Conservation (phyloP, 176 grass and related monocot species). For the Avena insularis region DNA sequence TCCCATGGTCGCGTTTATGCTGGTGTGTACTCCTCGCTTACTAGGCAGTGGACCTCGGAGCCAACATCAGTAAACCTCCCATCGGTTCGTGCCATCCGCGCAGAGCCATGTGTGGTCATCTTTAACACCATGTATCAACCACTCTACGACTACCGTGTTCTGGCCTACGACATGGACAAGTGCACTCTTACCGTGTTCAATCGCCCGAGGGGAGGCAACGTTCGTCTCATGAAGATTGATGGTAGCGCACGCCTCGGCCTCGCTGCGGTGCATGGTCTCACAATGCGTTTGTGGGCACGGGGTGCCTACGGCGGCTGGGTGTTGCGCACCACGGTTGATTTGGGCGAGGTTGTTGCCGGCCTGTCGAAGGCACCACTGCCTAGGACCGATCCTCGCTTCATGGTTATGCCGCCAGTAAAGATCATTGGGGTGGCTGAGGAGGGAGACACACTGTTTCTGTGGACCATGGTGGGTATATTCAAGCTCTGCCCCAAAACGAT, state of each 20-base stretch:
- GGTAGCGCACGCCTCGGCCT: slow-evolving; percentile 43
- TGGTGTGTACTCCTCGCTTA: background rate
- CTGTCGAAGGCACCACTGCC: background rate
- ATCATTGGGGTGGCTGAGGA: background rate
- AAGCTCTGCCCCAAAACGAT: background rate
- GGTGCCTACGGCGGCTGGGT: background rate
- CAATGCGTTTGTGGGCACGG: slow-evolving; percentile 20
- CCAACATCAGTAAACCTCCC: background rate
- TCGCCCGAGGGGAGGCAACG: slow-evolving; percentile 26
- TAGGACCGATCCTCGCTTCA: background rate
- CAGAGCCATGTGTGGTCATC: background rate
- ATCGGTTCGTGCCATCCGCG: background rate
- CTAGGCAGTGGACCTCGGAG: background rate
- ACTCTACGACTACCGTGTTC: background rate
- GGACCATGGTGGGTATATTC: slow-evolving; percentile 12
- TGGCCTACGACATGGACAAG: slow-evolving; percentile 16
- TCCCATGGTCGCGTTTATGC: background rate
- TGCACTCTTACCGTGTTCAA: background rate
- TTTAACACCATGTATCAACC: slow-evolving; percentile 11
- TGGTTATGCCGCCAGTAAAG: background rate
- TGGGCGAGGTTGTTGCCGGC: background rate
- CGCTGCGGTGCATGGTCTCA: slow-evolving; percentile 29
- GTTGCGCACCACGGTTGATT: background rate
- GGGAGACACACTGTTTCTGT: background rate
- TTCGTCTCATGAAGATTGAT: slow-evolving; percentile 26